A percentile compares a stretch with the other conserved stretches of the same genome.
Evolutionary conservation across 768 basidiomycete genomes (phyloP).

Genomic region (Brasilioporus rufonigricans): DNA sequence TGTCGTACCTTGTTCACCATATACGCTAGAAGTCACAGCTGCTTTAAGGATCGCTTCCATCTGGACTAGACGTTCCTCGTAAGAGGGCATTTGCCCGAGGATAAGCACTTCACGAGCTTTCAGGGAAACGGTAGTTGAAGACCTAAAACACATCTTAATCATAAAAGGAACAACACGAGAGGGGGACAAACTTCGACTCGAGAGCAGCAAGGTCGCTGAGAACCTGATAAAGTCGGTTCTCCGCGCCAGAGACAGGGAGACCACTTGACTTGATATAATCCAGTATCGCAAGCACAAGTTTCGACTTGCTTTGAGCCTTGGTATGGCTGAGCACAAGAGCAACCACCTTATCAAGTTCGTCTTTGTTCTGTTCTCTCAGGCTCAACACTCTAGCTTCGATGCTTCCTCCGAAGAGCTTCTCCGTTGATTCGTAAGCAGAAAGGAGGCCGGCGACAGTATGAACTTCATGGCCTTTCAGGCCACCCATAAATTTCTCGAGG

Average conservation of each 20-base stretch:
- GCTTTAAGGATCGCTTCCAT: slow-evolving; percentile 93
- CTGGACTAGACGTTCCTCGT: slow-evolving; percentile 89
- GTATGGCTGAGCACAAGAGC: slow-evolving; percentile 90
- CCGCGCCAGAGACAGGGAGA: slow-evolving; percentile 70
- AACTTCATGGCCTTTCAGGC: slow-evolving; percentile 85
- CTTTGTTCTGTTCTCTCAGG: slow-evolving; percentile 90
- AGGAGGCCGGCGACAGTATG: slow-evolving; percentile 74
- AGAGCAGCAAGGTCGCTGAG: slow-evolving; percentile 80
- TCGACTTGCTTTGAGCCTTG: slow-evolving; percentile 91
- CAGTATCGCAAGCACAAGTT: slow-evolving; percentile 79
- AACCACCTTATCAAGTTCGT: slow-evolving; percentile 85
- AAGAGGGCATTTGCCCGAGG: slow-evolving; percentile 93
- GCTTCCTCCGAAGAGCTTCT: slow-evolving; percentile 90
- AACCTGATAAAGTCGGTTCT: slow-evolving; percentile 71
- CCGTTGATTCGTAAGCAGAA: slow-evolving; percentile 77
- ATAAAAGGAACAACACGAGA: neutral
- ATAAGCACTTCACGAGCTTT: slow-evolving; percentile 98
- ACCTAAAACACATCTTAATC: slow-evolving; percentile 43
- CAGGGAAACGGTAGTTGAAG: slow-evolving; percentile 86
- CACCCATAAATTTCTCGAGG: slow-evolving; percentile 75
- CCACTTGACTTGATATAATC: slow-evolving; percentile 87
- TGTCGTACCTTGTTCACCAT: slow-evolving; percentile 75
- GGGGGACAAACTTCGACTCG: slow-evolving; percentile 72
- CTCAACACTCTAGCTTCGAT: slow-evolving; percentile 90
- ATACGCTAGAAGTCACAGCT: slow-evolving; percentile 82